A percentile compares a stretch with the other conserved stretches of the same genome.
Conservation (phyloP, 352 stramenopile genomes). For the Phytophthora multivora region DNA sequence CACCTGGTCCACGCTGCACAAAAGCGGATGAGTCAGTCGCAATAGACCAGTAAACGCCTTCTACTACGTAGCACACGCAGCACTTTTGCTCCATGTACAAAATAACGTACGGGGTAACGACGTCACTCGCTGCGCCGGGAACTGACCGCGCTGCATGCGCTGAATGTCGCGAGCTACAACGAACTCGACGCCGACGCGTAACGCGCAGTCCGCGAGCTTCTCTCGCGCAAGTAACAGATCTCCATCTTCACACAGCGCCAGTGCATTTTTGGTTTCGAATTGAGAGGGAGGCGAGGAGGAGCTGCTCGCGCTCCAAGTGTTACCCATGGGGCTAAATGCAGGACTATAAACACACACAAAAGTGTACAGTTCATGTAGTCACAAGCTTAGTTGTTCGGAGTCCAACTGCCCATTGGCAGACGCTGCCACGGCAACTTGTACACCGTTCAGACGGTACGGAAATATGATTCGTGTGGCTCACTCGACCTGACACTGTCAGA, state of each 20-base stretch:
- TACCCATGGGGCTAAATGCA: slow-evolving; percentile 19
- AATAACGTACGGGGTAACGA: slow-evolving; percentile 43
- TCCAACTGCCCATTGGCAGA: too few species aligned
- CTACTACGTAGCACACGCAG: too few species aligned
- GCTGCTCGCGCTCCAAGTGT: slow-evolving; percentile 18
- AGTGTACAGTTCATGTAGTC: too few species aligned
- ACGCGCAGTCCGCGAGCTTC: slow-evolving; percentile 32
- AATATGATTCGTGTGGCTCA: neutral
- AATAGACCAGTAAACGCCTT: neutral
- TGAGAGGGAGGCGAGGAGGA: slow-evolving; percentile 3
- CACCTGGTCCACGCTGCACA: slow-evolving; percentile 41
- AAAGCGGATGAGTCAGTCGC: slow-evolving; percentile 4
- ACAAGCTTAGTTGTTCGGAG: too few species aligned
- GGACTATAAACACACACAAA: slow-evolving; percentile 1
- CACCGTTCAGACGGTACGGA: neutral
- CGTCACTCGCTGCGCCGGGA: slow-evolving; percentile 51
- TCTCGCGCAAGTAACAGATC: slow-evolving; percentile 64
- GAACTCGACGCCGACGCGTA: slow-evolving; percentile 48
- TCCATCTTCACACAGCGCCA: slow-evolving; percentile 59
- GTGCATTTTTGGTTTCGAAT: slow-evolving; percentile 37
- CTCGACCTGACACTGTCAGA: neutral
- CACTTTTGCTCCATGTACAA: neutral
- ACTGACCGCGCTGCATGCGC: slow-evolving; percentile 51
- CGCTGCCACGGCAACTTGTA: too few species aligned
- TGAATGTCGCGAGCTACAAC: slow-evolving; percentile 50